Evolutionary conservation across 1,284 basidiomycete genomes (phyloP), one percentile per base, ranked within the genome.

Genomic region (Ceratobasidium sp.): DNA sequence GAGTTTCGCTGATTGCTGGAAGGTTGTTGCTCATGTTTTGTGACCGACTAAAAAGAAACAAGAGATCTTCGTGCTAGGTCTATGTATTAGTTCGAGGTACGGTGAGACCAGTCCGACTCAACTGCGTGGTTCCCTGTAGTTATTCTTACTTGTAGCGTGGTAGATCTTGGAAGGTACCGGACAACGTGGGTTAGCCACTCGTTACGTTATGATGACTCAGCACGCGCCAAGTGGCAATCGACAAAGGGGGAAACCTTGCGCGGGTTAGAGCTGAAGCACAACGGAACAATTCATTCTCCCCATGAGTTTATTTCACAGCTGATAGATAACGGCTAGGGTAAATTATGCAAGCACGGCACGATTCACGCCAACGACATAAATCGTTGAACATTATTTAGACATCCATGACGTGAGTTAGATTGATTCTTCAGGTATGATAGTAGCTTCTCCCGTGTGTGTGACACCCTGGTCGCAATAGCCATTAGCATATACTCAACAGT

Each of bases 141-240:
- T 55, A 14, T 55, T 14, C 54, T 55, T 4, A 30, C 54, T 23
- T 55, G 6, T 4, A 30, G 23, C 14, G 10, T 3, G 14, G 18
- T 50, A 20, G 7, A 3, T 50, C 10, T 18, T 50, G 7, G 48
- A 50, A 55, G 54, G 8, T 14, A 8, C 20, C 27, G 18, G 20
- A 27, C 20, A 23, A 38, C 62, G 62, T 65, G 62, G 62, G 62
- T 65, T 65, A 65, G 62, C 62, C 62, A 65, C 62, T 38, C 12
- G 18, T 27, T 27, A 54, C 18, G 30, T 12, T 4, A 14, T 20
- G 46, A 35, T 68, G 44, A 68, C 18, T 52, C 66, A 54, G 44
- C 46, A n/a, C n/a, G n/a, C n/a, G n/a, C n/a, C n/a, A n/a, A n/a
- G n/a, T n/a, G n/a, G n/a, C n/a, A n/a, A n/a, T n/a, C n/a, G n/a